Evolutionary conservation across 176 grass and related monocot species (phyloP).

Genomic region (Oryza meridionalis): DNA sequence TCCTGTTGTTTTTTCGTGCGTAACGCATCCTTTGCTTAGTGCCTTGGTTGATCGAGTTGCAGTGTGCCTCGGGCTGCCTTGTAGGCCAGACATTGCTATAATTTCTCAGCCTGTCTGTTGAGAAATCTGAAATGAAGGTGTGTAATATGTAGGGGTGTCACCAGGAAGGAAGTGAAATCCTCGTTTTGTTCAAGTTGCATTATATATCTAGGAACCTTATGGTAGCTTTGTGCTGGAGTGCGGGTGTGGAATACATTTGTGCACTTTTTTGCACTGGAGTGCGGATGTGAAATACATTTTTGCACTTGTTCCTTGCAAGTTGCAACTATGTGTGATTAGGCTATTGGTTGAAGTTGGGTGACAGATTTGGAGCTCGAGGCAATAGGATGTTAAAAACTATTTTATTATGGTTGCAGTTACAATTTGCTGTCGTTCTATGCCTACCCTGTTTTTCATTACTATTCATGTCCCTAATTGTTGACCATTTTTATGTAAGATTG

Average conservation of each 20-base stretch:
- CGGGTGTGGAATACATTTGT: neutral
- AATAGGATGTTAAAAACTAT: neutral
- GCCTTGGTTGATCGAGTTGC: neutral
- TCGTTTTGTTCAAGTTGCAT: neutral
- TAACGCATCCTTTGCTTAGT: neutral
- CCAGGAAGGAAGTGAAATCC: neutral
- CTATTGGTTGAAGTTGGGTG: conserved; percentile 10
- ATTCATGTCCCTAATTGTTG: neutral
- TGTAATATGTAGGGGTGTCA: neutral
- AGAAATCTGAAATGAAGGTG: neutral
- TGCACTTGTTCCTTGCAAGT: neutral
- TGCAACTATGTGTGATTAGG: neutral
- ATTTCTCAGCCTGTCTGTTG: neutral
- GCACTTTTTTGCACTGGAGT: neutral
- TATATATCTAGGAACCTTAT: neutral
- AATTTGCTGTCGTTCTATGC: neutral
- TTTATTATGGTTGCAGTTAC: neutral
- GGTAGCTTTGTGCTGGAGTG: neutral
- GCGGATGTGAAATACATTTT: neutral
- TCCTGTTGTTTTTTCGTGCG: too few relatives aligned
- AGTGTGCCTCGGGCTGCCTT: neutral
- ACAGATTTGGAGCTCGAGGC: neutral
- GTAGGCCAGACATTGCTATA: neutral
- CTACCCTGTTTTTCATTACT: neutral
- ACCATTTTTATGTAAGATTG: neutral